Evolutionary conservation across 202 grass and related monocot genomes (phyloP).

Genomic region (Panicum virgatum): DNA sequence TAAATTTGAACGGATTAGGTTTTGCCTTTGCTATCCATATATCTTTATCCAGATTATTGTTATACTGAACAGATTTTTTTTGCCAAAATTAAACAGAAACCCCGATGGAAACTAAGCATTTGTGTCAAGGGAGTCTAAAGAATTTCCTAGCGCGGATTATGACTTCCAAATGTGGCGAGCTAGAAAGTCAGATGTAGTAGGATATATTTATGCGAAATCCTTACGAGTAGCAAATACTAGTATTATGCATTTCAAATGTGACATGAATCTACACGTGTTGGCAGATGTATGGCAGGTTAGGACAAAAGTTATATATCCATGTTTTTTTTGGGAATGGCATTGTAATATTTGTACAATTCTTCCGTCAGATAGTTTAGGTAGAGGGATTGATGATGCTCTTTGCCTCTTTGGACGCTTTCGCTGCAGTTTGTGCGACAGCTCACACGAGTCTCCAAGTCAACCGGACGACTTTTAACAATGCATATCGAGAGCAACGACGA

Average conservation of each 20-base stretch:
- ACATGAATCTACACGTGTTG: neutral
- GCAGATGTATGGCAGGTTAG: neutral
- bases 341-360: neutral
- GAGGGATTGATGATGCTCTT: neutral
- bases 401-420: conserved; percentile 14
- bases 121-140: neutral
- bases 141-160: neutral
- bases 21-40: neutral
- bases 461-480: neutral
- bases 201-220: neutral
- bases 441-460: conserved; percentile 15
- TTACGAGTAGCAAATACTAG: neutral
- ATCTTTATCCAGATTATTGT: neutral
- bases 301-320: neutral
- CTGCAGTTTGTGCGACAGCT: neutral
- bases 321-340: no score
- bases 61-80: neutral
- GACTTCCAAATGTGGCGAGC: neutral
- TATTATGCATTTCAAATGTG: neutral
- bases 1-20: neutral
- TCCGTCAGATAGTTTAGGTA: neutral
- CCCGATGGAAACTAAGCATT: neutral
- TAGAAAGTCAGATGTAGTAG: neutral
- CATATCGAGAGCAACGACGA: neutral
- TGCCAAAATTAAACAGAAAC: neutral